Base-by-base conservation (phyloP, 352 stramenopile genomes). In the Phytophthora multivora region DNA sequence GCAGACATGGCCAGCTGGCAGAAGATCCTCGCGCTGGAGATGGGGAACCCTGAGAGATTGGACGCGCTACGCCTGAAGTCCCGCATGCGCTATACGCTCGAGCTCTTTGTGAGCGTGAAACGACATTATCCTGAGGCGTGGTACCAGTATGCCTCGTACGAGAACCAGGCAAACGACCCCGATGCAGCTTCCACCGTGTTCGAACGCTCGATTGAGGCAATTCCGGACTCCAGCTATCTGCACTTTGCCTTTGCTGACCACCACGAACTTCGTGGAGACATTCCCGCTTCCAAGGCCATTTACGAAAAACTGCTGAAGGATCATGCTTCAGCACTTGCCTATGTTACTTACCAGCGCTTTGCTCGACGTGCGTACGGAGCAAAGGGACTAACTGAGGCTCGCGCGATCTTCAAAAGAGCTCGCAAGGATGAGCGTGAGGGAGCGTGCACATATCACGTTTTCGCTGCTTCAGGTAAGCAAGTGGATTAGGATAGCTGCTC, bases 271-370 rank as follows among this genome's bases (percentile, higher is more conserved):
- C 79, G 86, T 15, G 81, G 77, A 11, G 78, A 91, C 31, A 66
- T 89, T 4, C 63, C 50, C 3, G 77, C 82, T 13, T 84, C 88
- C 7, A 91, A 90, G 52, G 76, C 77, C 13, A 80, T 96, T 36
- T 96, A 96, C 43, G 88, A 96, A 60, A 83, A 84, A 16, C 45
- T 93, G 43, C 38, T 96, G 8, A 89, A 91, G 57, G 77, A 92
- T 19, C 65, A 90, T 28, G 75, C 73, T 12, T 95, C 88, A 5
- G 71, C 88, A 8, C 71, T 95, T 23, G 83, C 73, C 16, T 96
- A 96, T 58, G 85, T 96, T 36, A 84, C 84, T 19, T 96, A 94
- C 68, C 82, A 92, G 51, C 84, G 86, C 18, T 96, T 96, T 60
- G 83, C 86, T 35, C 78, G 86, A 16, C 86, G 88, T 40, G 88